Percentiles rank a stretch among this genome's conserved stretches.
These are phyloP conservation scores for Exsudoporus floridanus DNA, from an alignment of 1,284 basidiomycete species.

Conservation along the genomic window DNA sequence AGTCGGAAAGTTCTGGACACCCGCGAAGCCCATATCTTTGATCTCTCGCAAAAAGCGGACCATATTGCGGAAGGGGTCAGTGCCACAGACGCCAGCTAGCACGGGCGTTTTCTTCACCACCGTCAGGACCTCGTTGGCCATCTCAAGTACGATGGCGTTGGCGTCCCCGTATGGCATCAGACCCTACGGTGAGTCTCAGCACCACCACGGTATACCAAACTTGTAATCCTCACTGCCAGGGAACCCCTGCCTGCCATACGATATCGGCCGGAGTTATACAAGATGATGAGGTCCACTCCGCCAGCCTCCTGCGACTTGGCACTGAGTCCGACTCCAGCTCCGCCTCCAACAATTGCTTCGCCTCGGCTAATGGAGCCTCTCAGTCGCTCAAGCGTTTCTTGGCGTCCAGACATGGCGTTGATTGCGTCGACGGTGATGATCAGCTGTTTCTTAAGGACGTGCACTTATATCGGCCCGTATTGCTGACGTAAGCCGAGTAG, in stretches of 20 bases:
- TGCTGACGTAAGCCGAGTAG: constrained; percentile 17
- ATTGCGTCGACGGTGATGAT: background rate
- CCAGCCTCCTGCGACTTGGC: constrained; percentile 33
- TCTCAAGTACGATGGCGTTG: constrained; percentile 33
- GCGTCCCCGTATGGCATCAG: constrained; percentile 36
- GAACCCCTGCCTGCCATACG: constrained; percentile 34
- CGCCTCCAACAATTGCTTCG: constrained; percentile 28
- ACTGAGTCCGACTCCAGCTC: constrained; percentile 32
- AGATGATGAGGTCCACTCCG: constrained; percentile 29
- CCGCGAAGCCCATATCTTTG: constrained; percentile 30
- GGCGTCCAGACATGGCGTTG: constrained; percentile 18
- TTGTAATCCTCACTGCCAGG: constrained; percentile 22
- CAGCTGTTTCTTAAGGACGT: background rate
- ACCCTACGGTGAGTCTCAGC: constrained; percentile 18
- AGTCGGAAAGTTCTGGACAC: constrained; percentile 35
- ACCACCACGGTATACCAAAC: background rate
- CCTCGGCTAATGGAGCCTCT: constrained; percentile 17
- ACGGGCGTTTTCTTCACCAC: constrained; percentile 31
- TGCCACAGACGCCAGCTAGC: constrained; percentile 31
- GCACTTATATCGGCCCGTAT: background rate
- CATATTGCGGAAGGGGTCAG: constrained; percentile 34
- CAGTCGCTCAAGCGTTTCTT: constrained; percentile 15
- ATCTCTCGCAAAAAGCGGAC: constrained; percentile 23
- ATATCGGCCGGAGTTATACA: constrained; percentile 35
- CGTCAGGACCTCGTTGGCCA: constrained; percentile 31